phyloP scores from a whole-genome alignment of 768 basidiomycete genomes.

The Kwoniella mangroviensis region DNA sequence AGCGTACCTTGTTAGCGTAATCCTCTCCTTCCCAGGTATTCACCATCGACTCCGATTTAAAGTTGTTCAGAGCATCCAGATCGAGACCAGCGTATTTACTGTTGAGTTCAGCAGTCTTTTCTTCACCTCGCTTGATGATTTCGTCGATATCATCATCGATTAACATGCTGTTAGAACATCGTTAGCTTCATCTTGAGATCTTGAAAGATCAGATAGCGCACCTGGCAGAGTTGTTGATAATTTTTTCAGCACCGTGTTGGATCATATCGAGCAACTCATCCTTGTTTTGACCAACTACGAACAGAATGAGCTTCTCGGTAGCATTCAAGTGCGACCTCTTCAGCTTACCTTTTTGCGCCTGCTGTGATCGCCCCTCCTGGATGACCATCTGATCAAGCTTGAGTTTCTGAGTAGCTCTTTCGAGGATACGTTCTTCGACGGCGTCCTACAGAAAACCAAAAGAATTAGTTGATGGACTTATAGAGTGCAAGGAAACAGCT shows the following conservation, averaged over 20 bases:
- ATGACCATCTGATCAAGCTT: constrained; percentile 95
- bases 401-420: constrained; percentile 92
- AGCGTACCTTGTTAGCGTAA: constrained; percentile 69
- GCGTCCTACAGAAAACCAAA: constrained; percentile 63
- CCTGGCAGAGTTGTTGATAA: constrained; percentile 80
- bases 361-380: constrained; percentile 85
- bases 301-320: too few relatives aligned
- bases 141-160: constrained; percentile 91
- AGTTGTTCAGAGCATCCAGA: constrained; percentile 93
- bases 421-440: constrained; percentile 93
- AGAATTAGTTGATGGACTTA: too few relatives aligned
- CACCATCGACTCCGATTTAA: constrained; percentile 84
- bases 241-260: constrained; percentile 94
- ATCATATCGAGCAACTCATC: constrained; percentile 99
- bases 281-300: constrained; percentile 73
- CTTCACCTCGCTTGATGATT: constrained; percentile 89
- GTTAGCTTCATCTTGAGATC: constrained; percentile 11
- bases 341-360: constrained; percentile 69
- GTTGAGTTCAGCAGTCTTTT: constrained; percentile 83
- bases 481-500: constrained; percentile 6
- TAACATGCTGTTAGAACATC: constrained; percentile 67
- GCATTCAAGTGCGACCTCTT: too few relatives aligned
- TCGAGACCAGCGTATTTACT: constrained; percentile 91
- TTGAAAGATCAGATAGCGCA: constrained; percentile 9
- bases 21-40: constrained; percentile 97